phyloP scores from a whole-genome alignment of 352 stramenopile genomes.

The Pythium vanterpoolii region DNA sequence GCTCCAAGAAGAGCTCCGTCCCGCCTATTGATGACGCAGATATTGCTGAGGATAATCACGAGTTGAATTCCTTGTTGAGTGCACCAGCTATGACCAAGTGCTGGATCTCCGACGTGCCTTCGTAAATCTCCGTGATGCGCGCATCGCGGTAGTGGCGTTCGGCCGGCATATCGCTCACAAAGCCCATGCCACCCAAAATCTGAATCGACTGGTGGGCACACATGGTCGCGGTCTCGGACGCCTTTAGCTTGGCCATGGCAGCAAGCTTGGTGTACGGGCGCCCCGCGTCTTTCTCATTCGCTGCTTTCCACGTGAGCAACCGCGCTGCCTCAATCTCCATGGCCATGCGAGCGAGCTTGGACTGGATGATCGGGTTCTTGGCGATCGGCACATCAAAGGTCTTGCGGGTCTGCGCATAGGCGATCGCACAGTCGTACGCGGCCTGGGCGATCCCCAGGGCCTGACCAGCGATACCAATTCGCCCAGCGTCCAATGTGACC shows the following conservation, averaged over 20 bases:
- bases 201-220: constrained; percentile 96
- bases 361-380: constrained; percentile 85
- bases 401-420: constrained; percentile 93
- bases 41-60: constrained; percentile 12
- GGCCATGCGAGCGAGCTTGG: constrained; percentile 94
- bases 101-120: constrained; percentile 97
- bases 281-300: constrained; percentile 89
- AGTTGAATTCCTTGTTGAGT: constrained; percentile 96
- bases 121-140: constrained; percentile 97
- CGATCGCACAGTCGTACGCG: constrained; percentile 94
- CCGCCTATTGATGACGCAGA: neutral
- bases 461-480: constrained; percentile 95
- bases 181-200: constrained; percentile 94
- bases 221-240: constrained; percentile 94
- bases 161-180: constrained; percentile 96
- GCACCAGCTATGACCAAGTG: constrained; percentile 94
- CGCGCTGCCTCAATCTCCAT: constrained; percentile 91
- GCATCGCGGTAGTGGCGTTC: constrained; percentile 97
- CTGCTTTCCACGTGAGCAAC: constrained; percentile 93
- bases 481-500: constrained; percentile 92
- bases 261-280: constrained; percentile 91
- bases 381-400: constrained; percentile 93
- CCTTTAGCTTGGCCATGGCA: constrained; percentile 96
- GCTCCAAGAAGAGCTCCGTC: neutral
- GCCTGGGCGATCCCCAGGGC: constrained; percentile 95